These are phyloP conservation scores for Leccinum subgranulosum DNA, from an alignment of 768 basidiomycete species.

Conservation along the genomic window DNA sequence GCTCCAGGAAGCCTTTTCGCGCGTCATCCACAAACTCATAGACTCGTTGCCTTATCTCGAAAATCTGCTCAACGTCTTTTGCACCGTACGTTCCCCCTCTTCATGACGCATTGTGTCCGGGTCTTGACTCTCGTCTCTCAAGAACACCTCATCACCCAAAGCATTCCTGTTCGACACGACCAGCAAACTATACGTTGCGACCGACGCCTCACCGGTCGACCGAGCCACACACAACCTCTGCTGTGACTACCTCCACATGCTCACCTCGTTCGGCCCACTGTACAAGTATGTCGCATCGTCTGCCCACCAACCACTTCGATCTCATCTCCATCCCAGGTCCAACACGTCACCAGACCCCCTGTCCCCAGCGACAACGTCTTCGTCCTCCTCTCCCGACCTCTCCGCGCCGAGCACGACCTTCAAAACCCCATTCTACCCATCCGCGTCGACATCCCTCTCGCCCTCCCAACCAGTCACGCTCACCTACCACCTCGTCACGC, in stretches of 20 bases:
- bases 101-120: background rate
- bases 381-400: background rate
- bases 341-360: conserved; percentile 6
- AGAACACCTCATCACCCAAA: conserved; percentile 93
- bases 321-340: conserved; percentile 15
- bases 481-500: conserved; percentile 79
- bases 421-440: conserved; percentile 62
- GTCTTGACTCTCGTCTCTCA: background rate
- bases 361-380: background rate
- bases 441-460: conserved; percentile 60
- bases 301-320: background rate
- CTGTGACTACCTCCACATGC: conserved; percentile 86
- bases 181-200: conserved; percentile 88
- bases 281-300: conserved; percentile 60
- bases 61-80: conserved; percentile 82
- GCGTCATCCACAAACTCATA: conserved; percentile 82
- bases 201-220: conserved; percentile 90
- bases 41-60: conserved; percentile 85
- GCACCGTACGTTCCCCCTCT: conserved; percentile 47
- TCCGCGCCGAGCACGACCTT: conserved; percentile 12
- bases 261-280: conserved; percentile 80
- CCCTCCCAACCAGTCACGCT: conserved; percentile 66
- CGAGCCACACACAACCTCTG: conserved; percentile 84
- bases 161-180: conserved; percentile 88
- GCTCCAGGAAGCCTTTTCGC: conserved; percentile 88